phyloP scores from a whole-genome alignment of 148 eudicot genomes.

The Rhododendron mucronatum region DNA sequence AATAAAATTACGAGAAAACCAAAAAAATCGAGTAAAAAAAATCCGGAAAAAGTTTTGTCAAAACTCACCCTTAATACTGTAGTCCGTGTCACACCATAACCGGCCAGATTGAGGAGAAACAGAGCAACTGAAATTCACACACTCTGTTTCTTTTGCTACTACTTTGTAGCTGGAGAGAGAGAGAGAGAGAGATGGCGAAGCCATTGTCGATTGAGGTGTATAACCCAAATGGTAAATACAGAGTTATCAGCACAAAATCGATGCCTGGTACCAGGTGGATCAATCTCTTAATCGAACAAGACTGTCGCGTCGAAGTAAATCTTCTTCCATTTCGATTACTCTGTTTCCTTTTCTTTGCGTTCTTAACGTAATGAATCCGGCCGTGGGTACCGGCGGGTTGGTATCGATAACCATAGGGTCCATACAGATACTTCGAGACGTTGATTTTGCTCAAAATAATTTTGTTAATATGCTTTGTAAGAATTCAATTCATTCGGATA shows the following conservation, averaged over 20 bases:
- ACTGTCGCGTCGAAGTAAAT: constrained; percentile 82
- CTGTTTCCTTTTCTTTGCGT: not conserved
- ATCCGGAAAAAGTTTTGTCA: no score
- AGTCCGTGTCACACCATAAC: not conserved
- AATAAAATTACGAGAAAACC: no score
- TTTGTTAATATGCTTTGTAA: not conserved
- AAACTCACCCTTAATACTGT: no score
- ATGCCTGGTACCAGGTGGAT: constrained; percentile 99
- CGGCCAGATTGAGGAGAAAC: not conserved
- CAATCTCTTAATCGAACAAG: constrained; percentile 78
- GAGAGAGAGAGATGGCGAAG: constrained; percentile 49
- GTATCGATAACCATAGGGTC: no score
- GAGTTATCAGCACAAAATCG: constrained; percentile 91
- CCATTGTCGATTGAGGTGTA: constrained; percentile 87
- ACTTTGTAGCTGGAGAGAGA: not conserved
- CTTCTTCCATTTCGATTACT: not conserved
- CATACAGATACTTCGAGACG: not conserved
- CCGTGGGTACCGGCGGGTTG: no score
- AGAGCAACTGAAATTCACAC: not conserved
- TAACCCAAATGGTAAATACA: constrained; percentile 89
- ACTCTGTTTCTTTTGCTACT: not conserved
- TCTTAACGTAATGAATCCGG: not conserved
- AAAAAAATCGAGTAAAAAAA: no score
- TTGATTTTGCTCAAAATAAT: not conserved
- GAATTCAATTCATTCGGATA: not conserved